Evolutionary conservation across 116 monocot species (phyloP), one percentile per base, ranked within the genome.

Genomic region (Posidonia oceanica): DNA sequence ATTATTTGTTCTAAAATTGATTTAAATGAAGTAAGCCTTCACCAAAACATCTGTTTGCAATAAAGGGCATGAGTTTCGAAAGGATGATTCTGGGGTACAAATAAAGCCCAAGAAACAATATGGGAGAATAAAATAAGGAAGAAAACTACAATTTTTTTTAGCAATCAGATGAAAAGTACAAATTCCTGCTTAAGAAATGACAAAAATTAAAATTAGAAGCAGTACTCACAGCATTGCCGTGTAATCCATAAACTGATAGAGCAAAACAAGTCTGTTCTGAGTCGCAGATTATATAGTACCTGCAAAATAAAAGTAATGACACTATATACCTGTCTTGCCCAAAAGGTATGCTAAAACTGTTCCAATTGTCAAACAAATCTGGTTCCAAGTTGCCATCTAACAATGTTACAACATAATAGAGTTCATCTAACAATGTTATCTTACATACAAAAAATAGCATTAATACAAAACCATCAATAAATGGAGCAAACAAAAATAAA

Each of bases 241-340:
- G 88, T 52, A 91, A 68, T 58, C 91, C 91, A 80, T 83, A 88
- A 0, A 91, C 81, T 38, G 91, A 88, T 14, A 91, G 81, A 75
- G 83, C 72, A 67, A 88, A 85, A 65, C 70, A 77, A 55, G 69
- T 75, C 60, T 83, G 79, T 61, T 76, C 76, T n/a, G 77, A 77
- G 69, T 88, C 91, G 75, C 85, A 83, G 44, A 75, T 39, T 63
- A 91, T 59, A 74, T 88, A 91, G 64, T 85, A 91, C 83, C 91
- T 91, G 79, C 76, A 83, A 83, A 21, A 63, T 66, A 1, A 58
- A 48, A 65, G 57, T 69, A 53, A 63, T 59, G 40, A 70, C 58
- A 20, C 38, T 63, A 40, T 63, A 37, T 16, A 39, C 4, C 39
- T 48, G 11, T 12, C 7, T 7, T 48, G 7, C 7, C 48, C 48